Percentiles rank a stretch among this genome's conserved stretches.
Conservation (phyloP, 176 grass and related monocot genomes). For the Tuctoria greenei region DNA sequence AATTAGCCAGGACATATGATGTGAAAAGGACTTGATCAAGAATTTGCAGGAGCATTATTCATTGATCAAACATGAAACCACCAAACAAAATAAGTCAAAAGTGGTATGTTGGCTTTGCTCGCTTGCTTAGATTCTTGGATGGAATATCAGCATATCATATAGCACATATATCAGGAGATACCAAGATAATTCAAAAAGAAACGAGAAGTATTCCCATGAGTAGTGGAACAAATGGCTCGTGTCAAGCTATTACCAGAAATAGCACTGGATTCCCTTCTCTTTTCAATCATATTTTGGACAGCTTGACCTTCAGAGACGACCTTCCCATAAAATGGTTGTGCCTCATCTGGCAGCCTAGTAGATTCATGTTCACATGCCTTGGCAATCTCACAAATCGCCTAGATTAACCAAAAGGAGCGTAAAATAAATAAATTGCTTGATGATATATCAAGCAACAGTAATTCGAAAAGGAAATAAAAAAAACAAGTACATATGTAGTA, state of each 20-base stretch:
- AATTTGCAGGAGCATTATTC: not conserved
- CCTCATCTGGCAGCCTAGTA: slow-evolving; percentile 63
- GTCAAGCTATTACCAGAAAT: slow-evolving; percentile 64
- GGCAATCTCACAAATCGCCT: slow-evolving; percentile 84
- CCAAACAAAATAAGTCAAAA: not conserved
- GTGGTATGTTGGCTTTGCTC: not conserved
- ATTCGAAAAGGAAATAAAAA: slow-evolving; percentile 11
- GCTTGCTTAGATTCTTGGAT: not conserved
- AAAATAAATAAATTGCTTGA: slow-evolving; percentile 22
- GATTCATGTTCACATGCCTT: slow-evolving; percentile 76
- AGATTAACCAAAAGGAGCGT: slow-evolving; percentile 28
- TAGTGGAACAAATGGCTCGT: not conserved
- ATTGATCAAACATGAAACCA: not conserved
- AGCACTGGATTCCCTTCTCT: slow-evolving; percentile 36
- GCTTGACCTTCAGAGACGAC: slow-evolving; percentile 56
- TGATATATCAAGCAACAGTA: slow-evolving; percentile 15
- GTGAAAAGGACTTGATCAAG: not conserved
- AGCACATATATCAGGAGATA: slow-evolving; percentile 13
- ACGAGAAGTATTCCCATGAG: not conserved
- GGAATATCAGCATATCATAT: slow-evolving; percentile 8
- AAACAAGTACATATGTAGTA: slow-evolving; percentile 8
- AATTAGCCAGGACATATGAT: not conserved
- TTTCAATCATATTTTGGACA: slow-evolving; percentile 49
- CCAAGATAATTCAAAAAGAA: slow-evolving; percentile 5
- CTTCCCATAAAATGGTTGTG: slow-evolving; percentile 45